A percentile compares a stretch with the other conserved stretches of the same genome.
Evolutionary conservation across 1,284 basidiomycete species (phyloP).

Genomic region (Chalciporus sp.): DNA sequence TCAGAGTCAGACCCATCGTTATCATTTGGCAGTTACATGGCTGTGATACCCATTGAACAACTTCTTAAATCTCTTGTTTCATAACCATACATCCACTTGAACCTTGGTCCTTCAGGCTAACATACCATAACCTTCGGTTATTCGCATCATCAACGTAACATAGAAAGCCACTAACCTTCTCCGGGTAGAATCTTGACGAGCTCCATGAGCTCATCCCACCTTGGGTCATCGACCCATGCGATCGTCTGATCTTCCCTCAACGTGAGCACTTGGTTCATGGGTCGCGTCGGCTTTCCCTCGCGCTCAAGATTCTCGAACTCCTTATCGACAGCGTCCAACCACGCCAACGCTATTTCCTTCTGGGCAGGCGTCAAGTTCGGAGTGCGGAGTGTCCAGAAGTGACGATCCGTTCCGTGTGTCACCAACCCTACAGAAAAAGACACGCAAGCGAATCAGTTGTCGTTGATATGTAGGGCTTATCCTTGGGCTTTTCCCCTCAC

Average conservation of each 20-base stretch:
- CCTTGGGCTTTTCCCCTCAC: constrained; percentile 31
- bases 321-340: constrained; percentile 43
- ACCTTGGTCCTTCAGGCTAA: not conserved
- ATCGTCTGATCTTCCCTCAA: constrained; percentile 53
- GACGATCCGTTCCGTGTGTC: constrained; percentile 66
- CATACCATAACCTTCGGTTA: not conserved
- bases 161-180: constrained; percentile 12
- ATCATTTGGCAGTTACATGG: too few species aligned
- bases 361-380: constrained; percentile 21
- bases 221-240: constrained; percentile 53
- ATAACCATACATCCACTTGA: too few species aligned
- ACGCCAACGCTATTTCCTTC: constrained; percentile 28
- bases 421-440: constrained; percentile 53
- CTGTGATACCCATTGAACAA: too few species aligned
- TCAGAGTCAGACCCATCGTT: too few species aligned
- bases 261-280: constrained; percentile 46
- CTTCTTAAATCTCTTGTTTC: too few species aligned
- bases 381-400: constrained; percentile 48
- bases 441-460: not conserved
- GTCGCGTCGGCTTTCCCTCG: constrained; percentile 35
- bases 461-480: not conserved
- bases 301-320: constrained; percentile 47
- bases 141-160: not conserved
- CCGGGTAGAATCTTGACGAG: constrained; percentile 36
- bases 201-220: constrained; percentile 50